Conservation (phyloP, 371 early-diverging fungal genomes). For the Nematocida sp. region DNA sequence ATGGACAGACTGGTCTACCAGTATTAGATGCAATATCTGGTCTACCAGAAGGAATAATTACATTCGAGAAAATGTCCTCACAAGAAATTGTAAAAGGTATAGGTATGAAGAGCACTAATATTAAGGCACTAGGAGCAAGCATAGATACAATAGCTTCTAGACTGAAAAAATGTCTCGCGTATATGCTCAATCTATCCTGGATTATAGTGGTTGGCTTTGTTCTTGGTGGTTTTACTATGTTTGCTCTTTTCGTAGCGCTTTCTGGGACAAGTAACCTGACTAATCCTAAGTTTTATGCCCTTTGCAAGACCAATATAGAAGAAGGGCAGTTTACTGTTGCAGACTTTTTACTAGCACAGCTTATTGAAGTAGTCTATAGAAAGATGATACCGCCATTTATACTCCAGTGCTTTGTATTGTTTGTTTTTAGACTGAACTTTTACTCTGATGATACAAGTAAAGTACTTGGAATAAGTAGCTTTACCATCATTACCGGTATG, state of each 20-base stretch:
- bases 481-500: too few relatives aligned
- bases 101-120: neutral
- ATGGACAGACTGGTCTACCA: too few relatives aligned
- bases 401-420: too few relatives aligned
- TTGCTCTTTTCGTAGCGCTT: neutral
- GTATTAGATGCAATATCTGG: too few relatives aligned
- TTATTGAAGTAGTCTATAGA: neutral
- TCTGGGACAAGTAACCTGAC: neutral
- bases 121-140: neutral
- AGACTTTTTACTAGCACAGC: slow-evolving; percentile 8
- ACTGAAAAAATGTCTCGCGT: neutral
- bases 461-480: too few relatives aligned
- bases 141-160: neutral
- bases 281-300: neutral
- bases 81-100: too few relatives aligned
- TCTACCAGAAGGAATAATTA: too few relatives aligned
- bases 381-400: slow-evolving; percentile 5
- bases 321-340: slow-evolving; percentile 23
- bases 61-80: too few relatives aligned
- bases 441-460: too few relatives aligned
- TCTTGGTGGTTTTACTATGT: neutral
- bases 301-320: slow-evolving; percentile 33
- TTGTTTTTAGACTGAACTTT: too few relatives aligned
- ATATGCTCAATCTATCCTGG: neutral
- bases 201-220: neutral